Conservation (phyloP, 805 yeast genomes). For the Yueomyces sp. region DNA sequence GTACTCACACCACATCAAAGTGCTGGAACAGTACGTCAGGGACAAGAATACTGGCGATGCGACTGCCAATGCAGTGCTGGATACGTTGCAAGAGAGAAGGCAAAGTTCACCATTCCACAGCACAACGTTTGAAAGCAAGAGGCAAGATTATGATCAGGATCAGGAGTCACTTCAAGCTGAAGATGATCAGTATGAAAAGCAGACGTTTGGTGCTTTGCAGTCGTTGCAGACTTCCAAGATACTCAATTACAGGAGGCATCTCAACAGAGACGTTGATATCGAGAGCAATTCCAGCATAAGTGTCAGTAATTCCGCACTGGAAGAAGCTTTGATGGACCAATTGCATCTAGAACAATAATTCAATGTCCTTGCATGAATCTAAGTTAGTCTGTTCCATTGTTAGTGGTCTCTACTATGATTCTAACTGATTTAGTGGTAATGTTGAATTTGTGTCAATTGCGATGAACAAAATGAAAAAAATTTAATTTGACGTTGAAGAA, state of each 20-base stretch:
- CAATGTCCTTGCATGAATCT: not conserved
- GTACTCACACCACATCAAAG: conserved; percentile 15
- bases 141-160: too few species aligned
- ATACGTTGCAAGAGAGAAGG: too few species aligned
- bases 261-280: not conserved
- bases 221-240: conserved; percentile 18
- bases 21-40: not conserved
- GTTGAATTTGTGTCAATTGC: too few species aligned
- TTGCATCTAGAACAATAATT: conserved; percentile 5
- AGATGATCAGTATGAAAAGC: conserved; percentile 1
- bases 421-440: not conserved
- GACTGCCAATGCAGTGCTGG: too few species aligned
- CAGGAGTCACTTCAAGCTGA: not conserved
- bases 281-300: conserved; percentile 21
- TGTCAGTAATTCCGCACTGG: conserved; percentile 29
- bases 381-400: not conserved
- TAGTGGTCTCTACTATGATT: not conserved
- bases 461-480: not conserved
- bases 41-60: not conserved
- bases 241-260: conserved; percentile 6
- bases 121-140: too few species aligned
- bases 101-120: too few species aligned
- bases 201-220: conserved; percentile 7
- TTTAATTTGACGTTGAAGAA: too few species aligned
- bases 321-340: conserved; percentile 28